A percentile compares a stretch with the other conserved stretches of the same genome.
phyloP scores from a whole-genome alignment of 305 asterid genomes.

The Euphrasia arctica region DNA sequence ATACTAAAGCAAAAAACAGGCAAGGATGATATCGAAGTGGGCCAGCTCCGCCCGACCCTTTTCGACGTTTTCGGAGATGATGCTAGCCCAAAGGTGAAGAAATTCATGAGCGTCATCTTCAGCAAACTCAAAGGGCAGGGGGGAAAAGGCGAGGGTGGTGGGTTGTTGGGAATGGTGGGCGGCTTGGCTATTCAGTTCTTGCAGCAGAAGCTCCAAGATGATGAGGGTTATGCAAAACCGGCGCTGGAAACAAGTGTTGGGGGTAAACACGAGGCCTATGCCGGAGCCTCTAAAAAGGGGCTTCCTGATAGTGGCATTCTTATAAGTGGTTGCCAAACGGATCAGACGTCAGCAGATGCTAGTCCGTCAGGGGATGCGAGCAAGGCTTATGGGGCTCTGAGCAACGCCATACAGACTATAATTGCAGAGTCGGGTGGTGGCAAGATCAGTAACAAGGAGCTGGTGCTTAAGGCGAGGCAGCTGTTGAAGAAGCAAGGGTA shows the following conservation, averaged over 20 bases:
- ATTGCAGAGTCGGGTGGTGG: conserved; percentile 61
- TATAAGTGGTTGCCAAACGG: conserved; percentile 87
- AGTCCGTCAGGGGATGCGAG: conserved; percentile 59
- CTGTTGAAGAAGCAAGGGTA: conserved; percentile 30
- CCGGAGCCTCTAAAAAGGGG: conserved; percentile 54
- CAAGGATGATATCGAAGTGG: conserved; percentile 87
- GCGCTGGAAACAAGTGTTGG: conserved; percentile 66
- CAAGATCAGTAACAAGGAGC: conserved; percentile 53
- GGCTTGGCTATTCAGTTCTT: conserved; percentile 75
- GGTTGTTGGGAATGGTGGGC: conserved; percentile 80
- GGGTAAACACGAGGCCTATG: conserved; percentile 68
- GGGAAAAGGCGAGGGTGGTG: conserved; percentile 44
- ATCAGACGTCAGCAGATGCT: conserved; percentile 90
- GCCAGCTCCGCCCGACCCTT: conserved; percentile 84
- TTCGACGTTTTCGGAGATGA: conserved; percentile 91
- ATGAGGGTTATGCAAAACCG: conserved; percentile 66
- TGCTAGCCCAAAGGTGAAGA: conserved; percentile 91
- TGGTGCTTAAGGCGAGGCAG: conserved; percentile 70
- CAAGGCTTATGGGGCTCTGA: conserved; percentile 80
- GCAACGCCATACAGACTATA: conserved; percentile 86
- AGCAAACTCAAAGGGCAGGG: conserved; percentile 53
- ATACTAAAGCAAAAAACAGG: conserved; percentile 90
- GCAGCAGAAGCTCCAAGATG: conserved; percentile 74
- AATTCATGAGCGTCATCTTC: conserved; percentile 84
- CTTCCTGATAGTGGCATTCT: conserved; percentile 74